Evolutionary conservation across 2,329 filamentous ascomycete genomes (phyloP).

Genomic region (Hypoxylon sp.): DNA sequence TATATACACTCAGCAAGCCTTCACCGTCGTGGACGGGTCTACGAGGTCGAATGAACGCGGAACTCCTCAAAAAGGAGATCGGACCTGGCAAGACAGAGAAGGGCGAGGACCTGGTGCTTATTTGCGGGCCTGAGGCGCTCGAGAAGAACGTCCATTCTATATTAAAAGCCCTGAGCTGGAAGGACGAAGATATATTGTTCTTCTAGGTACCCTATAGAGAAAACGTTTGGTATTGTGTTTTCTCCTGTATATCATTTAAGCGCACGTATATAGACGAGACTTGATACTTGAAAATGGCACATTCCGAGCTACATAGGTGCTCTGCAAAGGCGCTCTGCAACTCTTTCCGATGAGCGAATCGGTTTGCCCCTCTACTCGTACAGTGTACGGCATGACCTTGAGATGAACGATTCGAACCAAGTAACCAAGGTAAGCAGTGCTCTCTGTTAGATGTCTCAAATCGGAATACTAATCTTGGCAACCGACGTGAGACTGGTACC

Average conservation of each 20-base stretch:
- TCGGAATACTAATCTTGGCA: not conserved
- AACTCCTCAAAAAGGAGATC: conserved; percentile 68
- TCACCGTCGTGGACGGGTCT: conserved; percentile 71
- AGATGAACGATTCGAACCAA: not conserved
- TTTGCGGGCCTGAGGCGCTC: conserved; percentile 81
- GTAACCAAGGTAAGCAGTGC: not conserved
- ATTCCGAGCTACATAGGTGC: not conserved
- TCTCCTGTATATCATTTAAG: not conserved
- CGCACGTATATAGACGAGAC: not conserved
- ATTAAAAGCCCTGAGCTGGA: conserved; percentile 69
- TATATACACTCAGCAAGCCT: conserved; percentile 74
- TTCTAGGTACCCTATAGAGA: conserved; percentile 61
- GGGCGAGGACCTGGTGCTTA: conserved; percentile 69
- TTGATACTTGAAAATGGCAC: not conserved
- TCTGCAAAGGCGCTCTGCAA: too few species aligned
- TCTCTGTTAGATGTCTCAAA: not conserved
- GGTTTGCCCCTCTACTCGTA: too few species aligned
- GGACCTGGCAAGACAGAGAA: conserved; percentile 48
- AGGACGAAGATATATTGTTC: conserved; percentile 75
- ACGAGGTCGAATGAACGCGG: conserved; percentile 70
- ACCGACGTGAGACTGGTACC: not conserved
- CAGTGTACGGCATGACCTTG: not conserved
- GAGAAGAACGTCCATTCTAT: conserved; percentile 68
- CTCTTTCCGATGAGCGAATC: not conserved
- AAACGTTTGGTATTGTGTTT: not conserved